These are phyloP conservation scores for Rheum nobile DNA, from an alignment of 148 eudicot species.

Conservation along the genomic window DNA sequence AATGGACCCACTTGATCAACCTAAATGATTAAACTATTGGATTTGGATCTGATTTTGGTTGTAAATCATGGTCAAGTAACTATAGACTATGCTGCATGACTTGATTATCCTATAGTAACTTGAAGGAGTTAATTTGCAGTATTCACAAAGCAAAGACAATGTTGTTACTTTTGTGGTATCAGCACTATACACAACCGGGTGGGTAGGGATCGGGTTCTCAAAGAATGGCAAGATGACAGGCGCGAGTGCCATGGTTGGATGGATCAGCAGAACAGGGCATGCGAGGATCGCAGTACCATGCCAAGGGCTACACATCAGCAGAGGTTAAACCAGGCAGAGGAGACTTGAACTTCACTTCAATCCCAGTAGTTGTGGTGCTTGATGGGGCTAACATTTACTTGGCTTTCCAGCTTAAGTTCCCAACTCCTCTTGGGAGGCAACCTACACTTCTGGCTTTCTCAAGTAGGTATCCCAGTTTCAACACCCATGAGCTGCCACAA, in stretches of 20 bases:
- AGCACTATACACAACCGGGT: constrained; percentile 73
- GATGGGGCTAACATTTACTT: constrained; percentile 62
- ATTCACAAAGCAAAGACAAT: constrained; percentile 60
- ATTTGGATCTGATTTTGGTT: neutral
- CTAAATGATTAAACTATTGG: neutral
- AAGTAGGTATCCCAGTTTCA: constrained; percentile 36
- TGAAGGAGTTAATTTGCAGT: constrained; percentile 30
- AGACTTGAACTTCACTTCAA: constrained; percentile 56
- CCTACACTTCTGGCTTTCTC: constrained; percentile 69
- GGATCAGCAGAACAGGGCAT: constrained; percentile 57
- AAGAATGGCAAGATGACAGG: constrained; percentile 84
- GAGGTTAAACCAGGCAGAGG: constrained; percentile 56
- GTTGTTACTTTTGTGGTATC: constrained; percentile 66
- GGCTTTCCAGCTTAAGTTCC: constrained; percentile 67
- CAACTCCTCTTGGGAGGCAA: constrained; percentile 36
- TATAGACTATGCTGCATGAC: neutral
- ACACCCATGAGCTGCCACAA: constrained; percentile 49
- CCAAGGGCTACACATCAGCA: constrained; percentile 41
- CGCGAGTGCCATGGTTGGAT: constrained; percentile 89
- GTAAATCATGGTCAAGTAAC: neutral
- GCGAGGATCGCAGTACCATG: constrained; percentile 55
- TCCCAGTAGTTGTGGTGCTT: constrained; percentile 58
- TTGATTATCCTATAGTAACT: neutral
- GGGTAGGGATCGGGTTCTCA: constrained; percentile 93
- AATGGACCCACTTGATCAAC: constrained; percentile 1